These are phyloP conservation scores for Picea glauca DNA, from an alignment of 75 land plant genomes.

Conservation along the genomic window DNA sequence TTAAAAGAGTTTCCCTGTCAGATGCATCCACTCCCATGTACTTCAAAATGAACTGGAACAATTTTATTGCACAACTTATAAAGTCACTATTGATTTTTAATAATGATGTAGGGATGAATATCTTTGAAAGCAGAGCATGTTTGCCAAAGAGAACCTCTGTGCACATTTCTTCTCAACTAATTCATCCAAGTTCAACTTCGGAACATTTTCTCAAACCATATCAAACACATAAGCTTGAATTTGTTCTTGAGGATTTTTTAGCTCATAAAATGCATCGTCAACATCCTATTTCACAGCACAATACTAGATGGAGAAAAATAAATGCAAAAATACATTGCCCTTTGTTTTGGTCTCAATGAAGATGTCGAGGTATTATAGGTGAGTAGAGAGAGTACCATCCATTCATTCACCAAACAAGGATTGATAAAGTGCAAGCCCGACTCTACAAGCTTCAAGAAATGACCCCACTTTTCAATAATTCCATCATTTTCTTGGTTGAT, in stretches of 20 bases:
- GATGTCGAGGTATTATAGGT: conserved; percentile 78
- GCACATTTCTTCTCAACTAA: too few species aligned
- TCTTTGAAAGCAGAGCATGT: conserved; percentile 95
- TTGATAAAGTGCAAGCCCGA: conserved; percentile 81
- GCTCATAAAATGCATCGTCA: conserved; percentile 48
- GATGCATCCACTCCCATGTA: conserved; percentile 83
- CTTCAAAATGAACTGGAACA: conserved; percentile 82
- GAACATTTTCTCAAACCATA: too few species aligned
- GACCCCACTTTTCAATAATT: too few species aligned
- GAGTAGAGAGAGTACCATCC: conserved; percentile 77
- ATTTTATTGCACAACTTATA: conserved; percentile 69
- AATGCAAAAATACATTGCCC: conserved; percentile 27
- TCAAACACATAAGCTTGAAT: too few species aligned
- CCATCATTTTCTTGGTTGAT: too few species aligned
- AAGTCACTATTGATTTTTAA: conserved; percentile 74
- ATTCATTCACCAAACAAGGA: conserved; percentile 71
- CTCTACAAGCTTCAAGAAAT: too few species aligned
- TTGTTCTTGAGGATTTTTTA: too few species aligned
- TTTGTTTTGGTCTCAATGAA: conserved; percentile 91
- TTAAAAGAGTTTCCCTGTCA: conserved; percentile 40
- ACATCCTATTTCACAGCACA: conserved; percentile 35
- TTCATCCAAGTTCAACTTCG: too few species aligned
- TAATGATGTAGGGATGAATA: conserved; percentile 91
- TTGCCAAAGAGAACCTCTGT: conserved; percentile 80
- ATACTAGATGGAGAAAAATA: conserved; percentile 13